Base-by-base conservation (phyloP, 2,329 filamentous ascomycete genomes). In the Colletotrichum sp. region DNA sequence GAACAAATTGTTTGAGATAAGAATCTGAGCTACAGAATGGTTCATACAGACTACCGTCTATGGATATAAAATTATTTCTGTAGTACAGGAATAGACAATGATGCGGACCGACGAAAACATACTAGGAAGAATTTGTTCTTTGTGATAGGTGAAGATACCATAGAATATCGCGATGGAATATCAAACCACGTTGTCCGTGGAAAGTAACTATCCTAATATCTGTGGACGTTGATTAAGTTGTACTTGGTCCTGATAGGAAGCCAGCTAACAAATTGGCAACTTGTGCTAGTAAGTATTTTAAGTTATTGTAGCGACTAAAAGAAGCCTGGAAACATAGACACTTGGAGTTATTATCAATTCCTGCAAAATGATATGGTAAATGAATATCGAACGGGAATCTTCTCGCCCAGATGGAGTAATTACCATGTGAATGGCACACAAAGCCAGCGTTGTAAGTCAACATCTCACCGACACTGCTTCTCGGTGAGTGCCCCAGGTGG, bases 401-500 rank as follows among this genome's bases (percentile, higher is more conserved):
- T 4, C 10, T 21, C 43, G 43, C n/a, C 7, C n/a, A 21, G 7
- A 52, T 21, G n/a, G 43, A 52, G n/a, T 12, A n/a, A n/a, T n/a
- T 12, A n/a, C n/a, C 4, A 52, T 52, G n/a, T 21, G 10, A 52
- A 52, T 13, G n/a, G n/a, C n/a, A 24, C 43, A 21, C n/a, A 52
- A 52, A 52, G 43, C 43, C 43, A 52, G 43, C 36, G 6, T 64
- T 64, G 21, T n/a, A 39, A 64, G 64, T 55, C 34, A 16, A 21
- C 5, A 4, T 32, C 30, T 69, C 67, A 69, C 67, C 67, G 55
- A 60, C n/a, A 4, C 24, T 24, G 24, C 3, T n/a, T 65, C 39
- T 75, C 73, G 64, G 73, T 75, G 69, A 72, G 61, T 12, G 21
- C 2, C 6, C n/a, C 10, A 24, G 57, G n/a, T 60, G 39, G 24